Conservation (phyloP, 768 basidiomycete species). For the Cyathus striatus region DNA sequence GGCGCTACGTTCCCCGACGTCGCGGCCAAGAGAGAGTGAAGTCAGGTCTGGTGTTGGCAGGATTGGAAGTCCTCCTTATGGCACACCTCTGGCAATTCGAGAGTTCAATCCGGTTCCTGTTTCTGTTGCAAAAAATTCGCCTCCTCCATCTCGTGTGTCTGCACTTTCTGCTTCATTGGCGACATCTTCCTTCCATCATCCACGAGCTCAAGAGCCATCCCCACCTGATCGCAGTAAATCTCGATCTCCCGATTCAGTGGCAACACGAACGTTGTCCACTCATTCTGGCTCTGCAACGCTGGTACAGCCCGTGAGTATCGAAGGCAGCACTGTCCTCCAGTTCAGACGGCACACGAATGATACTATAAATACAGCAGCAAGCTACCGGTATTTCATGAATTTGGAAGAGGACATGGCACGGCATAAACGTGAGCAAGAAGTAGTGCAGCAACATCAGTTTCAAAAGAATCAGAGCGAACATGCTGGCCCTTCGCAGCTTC, state of each 20-base stretch:
- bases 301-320: slow-evolving; percentile 17
- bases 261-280: slow-evolving; percentile 18
- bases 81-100: slow-evolving; percentile 36
- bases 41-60: slow-evolving; percentile 1
- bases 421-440: slow-evolving; percentile 18
- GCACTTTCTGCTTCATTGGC: slow-evolving; percentile 70
- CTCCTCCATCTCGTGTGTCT: slow-evolving; percentile 40
- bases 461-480: slow-evolving; percentile 11
- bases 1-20: slow-evolving; percentile 6
- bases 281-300: slow-evolving; percentile 29
- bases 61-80: slow-evolving; percentile 14
- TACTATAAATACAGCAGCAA: slow-evolving; percentile 36
- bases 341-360: slow-evolving; percentile 35
- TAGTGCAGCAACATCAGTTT: slow-evolving; percentile 11
- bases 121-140: slow-evolving; percentile 29
- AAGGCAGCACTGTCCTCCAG: slow-evolving; percentile 33
- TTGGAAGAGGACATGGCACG: slow-evolving; percentile 39
- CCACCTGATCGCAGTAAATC: slow-evolving; percentile 10
- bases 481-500: slow-evolving; percentile 14
- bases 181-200: slow-evolving; percentile 52
- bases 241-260: slow-evolving; percentile 15
- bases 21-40: slow-evolving; percentile 10
- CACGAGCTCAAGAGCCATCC: slow-evolving; percentile 21
- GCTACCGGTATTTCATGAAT: slow-evolving; percentile 38
- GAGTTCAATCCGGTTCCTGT: slow-evolving; percentile 52